Percentiles rank a stretch among this genome's conserved stretches.
phyloP scores from a whole-genome alignment of 2,329 filamentous ascomycete species.

The Fusarium cyanostomum region DNA sequence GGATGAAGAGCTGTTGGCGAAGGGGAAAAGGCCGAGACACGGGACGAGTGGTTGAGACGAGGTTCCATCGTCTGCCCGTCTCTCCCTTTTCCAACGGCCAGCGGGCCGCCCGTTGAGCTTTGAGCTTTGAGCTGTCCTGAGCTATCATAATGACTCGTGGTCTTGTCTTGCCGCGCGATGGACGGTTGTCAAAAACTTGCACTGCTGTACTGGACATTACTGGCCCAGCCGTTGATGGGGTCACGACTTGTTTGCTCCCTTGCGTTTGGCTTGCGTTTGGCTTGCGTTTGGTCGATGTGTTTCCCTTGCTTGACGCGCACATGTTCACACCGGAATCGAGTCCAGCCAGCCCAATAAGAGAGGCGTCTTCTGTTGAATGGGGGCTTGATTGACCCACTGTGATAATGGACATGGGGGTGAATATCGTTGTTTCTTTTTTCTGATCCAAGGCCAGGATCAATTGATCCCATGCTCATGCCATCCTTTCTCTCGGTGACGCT shows the following conservation, averaged over 20 bases:
- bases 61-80: no score
- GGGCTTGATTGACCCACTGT: slow-evolving; percentile 1
- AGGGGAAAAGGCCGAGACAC: slow-evolving; percentile 4
- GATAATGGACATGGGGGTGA: neutral
- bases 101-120: no score
- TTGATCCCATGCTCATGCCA: neutral
- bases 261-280: neutral
- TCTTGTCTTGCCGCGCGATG: no score
- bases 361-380: neutral
- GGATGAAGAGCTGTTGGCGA: neutral
- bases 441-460: neutral
- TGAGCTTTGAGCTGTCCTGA: no score
- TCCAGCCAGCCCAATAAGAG: neutral
- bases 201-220: no score
- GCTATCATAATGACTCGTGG: no score
- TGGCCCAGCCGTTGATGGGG: no score
- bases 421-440: neutral
- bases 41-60: neutral
- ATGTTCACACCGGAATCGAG: no score
- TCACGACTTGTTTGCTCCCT: neutral
- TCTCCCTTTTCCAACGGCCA: no score
- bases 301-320: neutral
- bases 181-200: no score
- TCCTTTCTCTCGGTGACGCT: neutral
- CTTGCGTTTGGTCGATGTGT: no score